These are phyloP conservation scores for Colletotrichum echinochloae DNA, from an alignment of 2,329 filamentous ascomycete genomes.

Conservation along the genomic window DNA sequence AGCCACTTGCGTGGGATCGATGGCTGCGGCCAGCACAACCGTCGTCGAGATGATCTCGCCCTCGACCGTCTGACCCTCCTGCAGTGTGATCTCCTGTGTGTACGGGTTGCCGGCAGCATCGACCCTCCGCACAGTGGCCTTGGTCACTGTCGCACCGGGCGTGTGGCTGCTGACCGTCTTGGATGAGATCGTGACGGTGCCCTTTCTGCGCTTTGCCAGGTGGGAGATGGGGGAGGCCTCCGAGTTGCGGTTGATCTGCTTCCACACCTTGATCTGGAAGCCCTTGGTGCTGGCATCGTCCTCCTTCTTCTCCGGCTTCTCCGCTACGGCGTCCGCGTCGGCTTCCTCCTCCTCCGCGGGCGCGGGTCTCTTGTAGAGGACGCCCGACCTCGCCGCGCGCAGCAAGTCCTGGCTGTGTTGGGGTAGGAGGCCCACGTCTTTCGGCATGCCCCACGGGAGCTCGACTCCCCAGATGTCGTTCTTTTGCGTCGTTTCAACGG, in stretches of 20 bases:
- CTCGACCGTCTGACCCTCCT: constrained; percentile 82
- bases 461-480: constrained; percentile 81
- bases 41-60: constrained; percentile 80
- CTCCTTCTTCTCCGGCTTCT: constrained; percentile 72
- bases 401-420: constrained; percentile 86
- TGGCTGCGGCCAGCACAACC: constrained; percentile 66
- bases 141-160: constrained; percentile 71
- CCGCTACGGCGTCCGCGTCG: constrained; percentile 60
- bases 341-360: constrained; percentile 70
- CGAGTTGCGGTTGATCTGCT: constrained; percentile 69
- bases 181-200: constrained; percentile 68
- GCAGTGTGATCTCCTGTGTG: constrained; percentile 85
- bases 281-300: constrained; percentile 68
- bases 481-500: constrained; percentile 71
- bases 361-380: constrained; percentile 78
- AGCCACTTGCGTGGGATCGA: constrained; percentile 58
- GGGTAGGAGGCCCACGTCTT: constrained; percentile 82
- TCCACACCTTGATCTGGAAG: constrained; percentile 70
- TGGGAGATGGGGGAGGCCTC: constrained; percentile 65
- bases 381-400: constrained; percentile 81
- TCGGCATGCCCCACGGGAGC: constrained; percentile 83
- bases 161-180: constrained; percentile 60
- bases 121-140: constrained; percentile 82
- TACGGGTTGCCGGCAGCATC: constrained; percentile 85
- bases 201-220: constrained; percentile 72